Percentiles rank a stretch among this genome's conserved stretches.
Conservation (phyloP, 2,329 filamentous ascomycete genomes). For the Fonsecaea erecta region DNA sequence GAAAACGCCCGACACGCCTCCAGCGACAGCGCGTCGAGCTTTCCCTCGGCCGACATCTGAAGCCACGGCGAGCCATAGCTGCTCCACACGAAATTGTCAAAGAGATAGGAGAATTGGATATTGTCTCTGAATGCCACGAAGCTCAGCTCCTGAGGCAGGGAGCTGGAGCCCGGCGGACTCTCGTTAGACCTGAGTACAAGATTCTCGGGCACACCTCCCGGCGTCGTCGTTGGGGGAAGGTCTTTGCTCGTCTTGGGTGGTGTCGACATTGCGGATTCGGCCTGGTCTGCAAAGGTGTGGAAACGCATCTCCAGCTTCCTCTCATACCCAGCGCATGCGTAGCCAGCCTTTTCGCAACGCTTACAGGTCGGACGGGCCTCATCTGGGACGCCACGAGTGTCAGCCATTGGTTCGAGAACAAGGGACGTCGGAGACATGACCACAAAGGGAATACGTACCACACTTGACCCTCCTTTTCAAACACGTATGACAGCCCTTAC, state of each 20-base stretch:
- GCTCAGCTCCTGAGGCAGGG: constrained; percentile 23
- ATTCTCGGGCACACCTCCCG: neutral
- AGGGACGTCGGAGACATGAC: neutral
- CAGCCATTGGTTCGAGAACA: constrained; percentile 16
- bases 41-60: constrained; percentile 29
- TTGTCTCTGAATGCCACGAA: constrained; percentile 30
- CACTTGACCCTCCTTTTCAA: constrained; percentile 34
- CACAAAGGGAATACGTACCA: constrained; percentile 22
- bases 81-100: constrained; percentile 35
- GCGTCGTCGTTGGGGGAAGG: neutral
- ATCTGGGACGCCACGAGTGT: constrained; percentile 24
- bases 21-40: constrained; percentile 26
- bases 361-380: constrained; percentile 30
- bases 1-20: constrained; percentile 31
- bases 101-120: constrained; percentile 31
- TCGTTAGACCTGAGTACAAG: constrained; percentile 22
- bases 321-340: constrained; percentile 29
- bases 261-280: constrained; percentile 5
- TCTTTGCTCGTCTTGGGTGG: constrained; percentile 25
- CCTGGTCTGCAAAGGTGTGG: constrained; percentile 25
- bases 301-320: constrained; percentile 30
- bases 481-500: constrained; percentile 35
- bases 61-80: constrained; percentile 33
- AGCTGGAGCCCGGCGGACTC: neutral
- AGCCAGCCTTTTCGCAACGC: constrained; percentile 32